Percentiles rank a stretch among this genome's conserved stretches.
Conservation (phyloP, 441 rosid species). For the Corymbia calophylla region DNA sequence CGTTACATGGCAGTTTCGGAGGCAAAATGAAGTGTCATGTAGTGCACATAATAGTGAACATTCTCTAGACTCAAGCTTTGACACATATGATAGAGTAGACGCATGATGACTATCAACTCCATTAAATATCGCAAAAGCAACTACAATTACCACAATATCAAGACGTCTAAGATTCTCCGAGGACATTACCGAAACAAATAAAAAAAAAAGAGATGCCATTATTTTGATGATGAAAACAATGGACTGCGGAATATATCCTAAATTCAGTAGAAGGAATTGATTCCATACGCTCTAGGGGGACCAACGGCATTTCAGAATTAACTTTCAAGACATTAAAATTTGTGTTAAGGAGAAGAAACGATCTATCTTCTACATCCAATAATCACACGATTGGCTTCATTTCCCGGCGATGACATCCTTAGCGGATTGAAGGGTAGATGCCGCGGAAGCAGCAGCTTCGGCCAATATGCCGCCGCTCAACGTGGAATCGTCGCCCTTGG, state of each 20-base stretch:
- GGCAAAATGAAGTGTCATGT: neutral
- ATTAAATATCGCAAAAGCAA: neutral
- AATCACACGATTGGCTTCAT: neutral
- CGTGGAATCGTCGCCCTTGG: conserved; percentile 4
- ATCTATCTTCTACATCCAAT: neutral
- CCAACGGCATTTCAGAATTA: neutral
- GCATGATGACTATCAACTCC: neutral
- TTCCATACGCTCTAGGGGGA: neutral
- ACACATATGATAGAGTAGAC: neutral
- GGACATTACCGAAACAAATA: neutral
- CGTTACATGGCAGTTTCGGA: neutral
- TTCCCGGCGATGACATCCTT: conserved; percentile 37
- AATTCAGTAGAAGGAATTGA: neutral
- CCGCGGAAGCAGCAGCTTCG: conserved; percentile 52
- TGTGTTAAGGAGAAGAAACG: neutral
- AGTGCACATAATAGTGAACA: neutral
- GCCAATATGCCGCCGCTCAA: conserved; percentile 57
- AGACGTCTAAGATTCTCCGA: neutral
- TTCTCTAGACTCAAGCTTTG: neutral
- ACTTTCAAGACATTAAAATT: neutral
- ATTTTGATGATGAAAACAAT: neutral
- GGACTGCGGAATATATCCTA: neutral
- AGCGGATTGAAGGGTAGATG: conserved; percentile 45
- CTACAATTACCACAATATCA: neutral
- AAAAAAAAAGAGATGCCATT: neutral